Base-by-base conservation (phyloP, 73 alveolate genomes). In the Halteria grandinella region DNA sequence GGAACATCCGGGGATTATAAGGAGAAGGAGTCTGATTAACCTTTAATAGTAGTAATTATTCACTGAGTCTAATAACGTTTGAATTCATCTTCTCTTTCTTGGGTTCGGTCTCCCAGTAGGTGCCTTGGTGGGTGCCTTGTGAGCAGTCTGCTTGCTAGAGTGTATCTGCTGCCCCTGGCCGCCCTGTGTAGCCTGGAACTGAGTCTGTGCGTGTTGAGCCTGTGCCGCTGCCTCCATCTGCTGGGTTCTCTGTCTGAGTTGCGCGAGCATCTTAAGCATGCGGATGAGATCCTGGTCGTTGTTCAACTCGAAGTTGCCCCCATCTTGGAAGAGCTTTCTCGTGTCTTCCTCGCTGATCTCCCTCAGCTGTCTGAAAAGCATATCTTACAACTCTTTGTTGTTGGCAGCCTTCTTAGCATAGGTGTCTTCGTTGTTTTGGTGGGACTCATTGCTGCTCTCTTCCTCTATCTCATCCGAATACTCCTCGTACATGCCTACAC, bases 11-110 rank as follows among this genome's bases (percentile, higher is more conserved):
- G 11, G 53, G 36, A 6, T 29, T 2, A 24, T 14, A 57, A 17
- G 6, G 50, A 11, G 10, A 39, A 39, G 10, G 17, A 39, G 17
- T 5, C 15, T 53, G 23, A 12, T 53, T 15, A 17, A 25, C 10
- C 45, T 4, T 21, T 53, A 48, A 15, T 6, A 12, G 31, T 57
- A 39, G 15, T 14, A 10, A 10, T 14, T 39, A 11, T 11, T 39
- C 10, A 39, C 15, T 39, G 15, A 39, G 10, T 39, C 15, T 14
- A 39, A 11, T 39, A 39, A 39, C 15, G 10, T 39, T 39, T 39
- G 50, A 39, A 39, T 39, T 66, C 80, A 66, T 66, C 80, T 66
- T 66, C 80, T 66, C 23, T 66, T 66, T 66, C 80, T 66, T 27
- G 23, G 29, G 32, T 47, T 47, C 20, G 80, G 80, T 44, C 80